These are phyloP conservation scores for Orychophragmus violaceus DNA, from an alignment of 345 rosid species.

Conservation along the genomic window DNA sequence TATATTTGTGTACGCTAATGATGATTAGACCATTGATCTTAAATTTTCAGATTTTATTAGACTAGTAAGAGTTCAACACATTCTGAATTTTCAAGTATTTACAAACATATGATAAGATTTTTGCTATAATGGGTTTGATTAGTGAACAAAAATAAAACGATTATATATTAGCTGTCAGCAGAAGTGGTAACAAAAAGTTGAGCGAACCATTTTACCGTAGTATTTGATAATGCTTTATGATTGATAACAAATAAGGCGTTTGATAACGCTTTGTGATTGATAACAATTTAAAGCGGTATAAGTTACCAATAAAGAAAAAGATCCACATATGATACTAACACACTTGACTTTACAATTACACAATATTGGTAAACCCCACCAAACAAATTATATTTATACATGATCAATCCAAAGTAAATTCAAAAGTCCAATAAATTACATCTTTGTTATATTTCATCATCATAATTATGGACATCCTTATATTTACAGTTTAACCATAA, in stretches of 20 bases:
- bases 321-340: not conserved
- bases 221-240: too few species aligned
- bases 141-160: too few species aligned
- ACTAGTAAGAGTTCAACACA: not conserved
- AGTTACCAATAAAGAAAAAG: too few species aligned
- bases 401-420: not conserved
- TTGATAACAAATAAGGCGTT: too few species aligned
- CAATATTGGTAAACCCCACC: conserved; percentile 2
- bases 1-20: not conserved
- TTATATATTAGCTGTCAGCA: too few species aligned
- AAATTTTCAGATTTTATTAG: not conserved
- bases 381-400: not conserved
- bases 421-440: not conserved
- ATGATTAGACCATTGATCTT: not conserved
- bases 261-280: too few species aligned
- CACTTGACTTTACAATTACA: conserved; percentile 1
- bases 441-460: not conserved
- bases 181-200: too few species aligned
- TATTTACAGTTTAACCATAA: conserved; percentile 30
- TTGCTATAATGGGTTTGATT: too few species aligned
- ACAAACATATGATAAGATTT: not conserved
- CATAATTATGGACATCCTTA: conserved; percentile 14
- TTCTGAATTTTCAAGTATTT: not conserved
- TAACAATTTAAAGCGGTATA: too few species aligned
- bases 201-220: too few species aligned